Evolutionary conservation across 495 filamentous ascomycete genomes (phyloP).

Genomic region (Friedmanniomyces simplex): DNA sequence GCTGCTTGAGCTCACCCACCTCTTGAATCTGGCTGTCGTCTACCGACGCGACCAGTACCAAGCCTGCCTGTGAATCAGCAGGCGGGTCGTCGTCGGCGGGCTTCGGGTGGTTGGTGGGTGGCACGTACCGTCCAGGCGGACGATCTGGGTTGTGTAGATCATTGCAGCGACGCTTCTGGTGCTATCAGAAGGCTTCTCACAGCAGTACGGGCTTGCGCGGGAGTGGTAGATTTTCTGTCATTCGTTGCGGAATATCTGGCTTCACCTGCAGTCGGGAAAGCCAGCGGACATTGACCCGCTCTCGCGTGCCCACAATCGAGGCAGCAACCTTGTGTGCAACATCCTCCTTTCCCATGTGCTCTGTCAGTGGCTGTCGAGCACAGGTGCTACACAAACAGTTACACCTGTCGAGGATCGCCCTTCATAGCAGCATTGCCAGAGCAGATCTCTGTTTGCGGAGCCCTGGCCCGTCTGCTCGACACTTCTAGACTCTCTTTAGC

Average conservation of each 20-base stretch:
- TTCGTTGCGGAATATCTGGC: not conserved
- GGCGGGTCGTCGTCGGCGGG: not conserved
- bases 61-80: constrained; percentile 44
- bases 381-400: no score
- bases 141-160: constrained; percentile 93
- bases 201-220: not conserved
- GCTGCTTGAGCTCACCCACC: constrained; percentile 76
- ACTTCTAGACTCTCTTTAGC: no score
- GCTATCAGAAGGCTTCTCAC: not conserved
- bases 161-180: constrained; percentile 36
- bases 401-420: no score
- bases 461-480: no score
- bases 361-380: no score
- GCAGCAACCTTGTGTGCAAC: no score
- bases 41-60: constrained; percentile 89
- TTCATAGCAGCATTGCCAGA: no score
- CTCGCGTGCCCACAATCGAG: not conserved
- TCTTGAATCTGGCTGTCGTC: constrained; percentile 76
- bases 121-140: constrained; percentile 73
- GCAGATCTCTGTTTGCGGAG: no score
- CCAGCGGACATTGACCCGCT: not conserved
- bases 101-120: not conserved
- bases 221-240: not conserved
- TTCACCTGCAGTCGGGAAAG: not conserved
- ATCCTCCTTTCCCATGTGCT: no score